Percentiles rank a stretch among this genome's conserved stretches.
phyloP scores from a whole-genome alignment of 257 asterid species.

The Solanum tarapatanum region DNA sequence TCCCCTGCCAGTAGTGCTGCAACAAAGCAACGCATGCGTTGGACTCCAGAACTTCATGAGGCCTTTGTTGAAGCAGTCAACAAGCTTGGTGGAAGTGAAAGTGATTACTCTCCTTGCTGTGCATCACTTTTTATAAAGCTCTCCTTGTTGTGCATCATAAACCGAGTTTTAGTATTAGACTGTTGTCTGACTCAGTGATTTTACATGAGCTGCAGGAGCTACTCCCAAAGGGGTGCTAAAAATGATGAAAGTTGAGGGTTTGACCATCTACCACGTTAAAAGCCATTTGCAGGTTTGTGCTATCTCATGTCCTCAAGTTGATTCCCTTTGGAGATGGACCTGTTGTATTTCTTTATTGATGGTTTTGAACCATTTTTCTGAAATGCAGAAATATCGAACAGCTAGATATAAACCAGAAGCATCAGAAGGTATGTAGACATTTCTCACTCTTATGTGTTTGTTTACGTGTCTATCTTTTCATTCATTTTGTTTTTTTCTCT shows the following conservation, averaged over 20 bases:
- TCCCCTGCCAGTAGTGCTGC: conserved; percentile 58
- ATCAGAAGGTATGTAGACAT: conserved; percentile 48
- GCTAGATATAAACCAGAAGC: conserved; percentile 85
- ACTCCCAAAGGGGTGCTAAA: conserved; percentile 90
- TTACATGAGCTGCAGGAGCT: conserved; percentile 42
- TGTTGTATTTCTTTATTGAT: conserved; percentile 4
- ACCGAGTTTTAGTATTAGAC: background rate
- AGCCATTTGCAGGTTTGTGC: conserved; percentile 73
- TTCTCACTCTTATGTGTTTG: background rate
- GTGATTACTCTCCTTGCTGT: conserved; percentile 23
- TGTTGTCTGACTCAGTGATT: background rate
- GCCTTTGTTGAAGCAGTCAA: conserved; percentile 76
- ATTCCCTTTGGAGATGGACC: conserved; percentile 2
- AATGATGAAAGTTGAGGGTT: conserved; percentile 65
- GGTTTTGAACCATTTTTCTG: conserved; percentile 3
- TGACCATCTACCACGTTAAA: conserved; percentile 86
- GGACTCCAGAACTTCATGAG: conserved; percentile 91
- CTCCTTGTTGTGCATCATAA: background rate
- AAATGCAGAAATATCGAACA: conserved; percentile 78
- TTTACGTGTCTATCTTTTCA: background rate
- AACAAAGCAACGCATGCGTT: conserved; percentile 83
- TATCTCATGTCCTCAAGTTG: background rate
- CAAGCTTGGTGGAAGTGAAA: conserved; percentile 95
- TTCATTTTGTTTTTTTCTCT: background rate
- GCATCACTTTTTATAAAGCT: background rate